These are phyloP conservation scores for Auxenochlorella pyrenoidosa DNA, from an alignment of 139 green algal species.

Conservation along the genomic window DNA sequence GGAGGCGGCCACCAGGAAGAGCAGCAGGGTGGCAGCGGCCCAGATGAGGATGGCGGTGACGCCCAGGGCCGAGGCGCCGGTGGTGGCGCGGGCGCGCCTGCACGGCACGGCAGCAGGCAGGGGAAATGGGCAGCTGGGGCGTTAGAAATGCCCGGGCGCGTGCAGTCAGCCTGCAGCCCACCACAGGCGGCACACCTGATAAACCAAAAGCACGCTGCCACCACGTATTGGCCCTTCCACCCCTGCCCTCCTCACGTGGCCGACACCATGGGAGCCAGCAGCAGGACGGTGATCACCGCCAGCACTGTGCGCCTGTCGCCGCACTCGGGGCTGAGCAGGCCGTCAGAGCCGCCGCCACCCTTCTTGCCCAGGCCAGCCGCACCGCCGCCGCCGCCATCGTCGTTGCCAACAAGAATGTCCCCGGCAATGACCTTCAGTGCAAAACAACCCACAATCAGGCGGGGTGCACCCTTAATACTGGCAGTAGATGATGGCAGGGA, in stretches of 20 bases:
- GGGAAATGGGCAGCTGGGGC: too few relatives aligned
- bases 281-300: slow-evolving; percentile 32
- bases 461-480: too few relatives aligned
- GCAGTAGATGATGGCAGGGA: too few relatives aligned
- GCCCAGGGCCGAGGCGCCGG: slow-evolving; percentile 29
- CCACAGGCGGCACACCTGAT: too few relatives aligned
- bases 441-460: too few relatives aligned
- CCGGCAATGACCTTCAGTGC: neutral
- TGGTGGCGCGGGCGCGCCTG: slow-evolving; percentile 16
- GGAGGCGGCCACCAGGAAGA: slow-evolving; percentile 33
- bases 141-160: too few relatives aligned
- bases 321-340: slow-evolving; percentile 34
- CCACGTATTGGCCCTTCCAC: too few relatives aligned
- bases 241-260: slow-evolving; percentile 20
- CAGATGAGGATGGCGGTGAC: slow-evolving; percentile 40
- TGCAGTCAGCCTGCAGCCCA: too few relatives aligned
- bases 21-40: slow-evolving; percentile 16
- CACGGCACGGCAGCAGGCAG: neutral
- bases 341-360: neutral
- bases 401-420: slow-evolving; percentile 7
- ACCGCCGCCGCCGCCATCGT: neutral
- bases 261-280: slow-evolving; percentile 40
- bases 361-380: neutral
- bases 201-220: too few relatives aligned
- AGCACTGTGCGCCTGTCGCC: slow-evolving; percentile 39